Percentiles rank a stretch among this genome's conserved stretches.
Conservation (phyloP, 2,329 filamentous ascomycete species). For the Cadophora gregata region DNA sequence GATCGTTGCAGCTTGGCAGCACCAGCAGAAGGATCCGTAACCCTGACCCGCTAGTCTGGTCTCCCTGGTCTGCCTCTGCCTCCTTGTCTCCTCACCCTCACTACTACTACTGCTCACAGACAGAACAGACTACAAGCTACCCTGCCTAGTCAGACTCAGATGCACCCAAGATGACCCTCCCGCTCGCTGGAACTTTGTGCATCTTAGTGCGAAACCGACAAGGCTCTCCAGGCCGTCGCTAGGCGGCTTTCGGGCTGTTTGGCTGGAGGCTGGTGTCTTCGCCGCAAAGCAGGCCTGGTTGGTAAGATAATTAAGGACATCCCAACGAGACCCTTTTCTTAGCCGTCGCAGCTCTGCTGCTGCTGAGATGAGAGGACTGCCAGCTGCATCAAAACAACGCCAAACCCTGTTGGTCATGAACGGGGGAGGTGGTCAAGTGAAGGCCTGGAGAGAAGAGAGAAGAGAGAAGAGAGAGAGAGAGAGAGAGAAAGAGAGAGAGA, state of each 20-base stretch:
- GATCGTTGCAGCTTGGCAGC: slow-evolving; percentile 24
- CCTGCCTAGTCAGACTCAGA: neutral
- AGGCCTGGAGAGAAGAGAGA: slow-evolving; percentile 10
- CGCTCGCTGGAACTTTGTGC: slow-evolving; percentile 24
- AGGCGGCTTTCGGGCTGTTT: slow-evolving; percentile 6
- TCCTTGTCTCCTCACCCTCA: no score
- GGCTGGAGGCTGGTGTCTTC: slow-evolving; percentile 3
- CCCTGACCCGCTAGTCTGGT: neutral
- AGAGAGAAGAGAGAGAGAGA: no score
- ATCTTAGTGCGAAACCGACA: slow-evolving; percentile 23
- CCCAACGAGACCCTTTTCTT: slow-evolving; percentile 14
- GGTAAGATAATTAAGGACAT: slow-evolving; percentile 14
- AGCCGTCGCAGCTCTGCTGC: slow-evolving; percentile 9
- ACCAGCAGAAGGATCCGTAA: slow-evolving; percentile 18
- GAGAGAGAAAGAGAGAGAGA: no score
- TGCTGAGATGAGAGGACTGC: slow-evolving; percentile 14
- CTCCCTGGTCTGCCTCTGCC: neutral
- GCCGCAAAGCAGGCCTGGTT: slow-evolving; percentile 11
- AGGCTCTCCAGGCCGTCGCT: slow-evolving; percentile 24
- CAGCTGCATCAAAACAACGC: neutral
- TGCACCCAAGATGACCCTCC: slow-evolving; percentile 25
- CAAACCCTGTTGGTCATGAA: neutral
- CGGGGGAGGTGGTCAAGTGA: slow-evolving; percentile 8
- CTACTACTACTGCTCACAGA: no score
- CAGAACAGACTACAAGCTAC: neutral